Base-by-base conservation (phyloP, 805 yeast species). In the Clavispora fructus region DNA sequence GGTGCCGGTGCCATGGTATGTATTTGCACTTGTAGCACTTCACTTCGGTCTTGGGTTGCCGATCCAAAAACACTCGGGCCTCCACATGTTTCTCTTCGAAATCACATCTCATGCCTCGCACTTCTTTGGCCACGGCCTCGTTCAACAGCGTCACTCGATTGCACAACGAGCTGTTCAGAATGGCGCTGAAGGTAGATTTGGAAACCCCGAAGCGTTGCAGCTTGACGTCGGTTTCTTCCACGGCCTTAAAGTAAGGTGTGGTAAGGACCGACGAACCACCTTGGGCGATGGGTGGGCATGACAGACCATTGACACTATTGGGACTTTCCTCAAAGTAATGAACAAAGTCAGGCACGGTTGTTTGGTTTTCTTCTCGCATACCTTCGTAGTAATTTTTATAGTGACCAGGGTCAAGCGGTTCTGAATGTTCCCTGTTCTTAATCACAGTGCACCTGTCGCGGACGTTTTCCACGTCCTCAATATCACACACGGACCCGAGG, bases 1-100 rank as follows among this genome's bases (percentile, higher is more conserved):
- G 35, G 33, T 50, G 54, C 42, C 48, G 48, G 42, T 50, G 52
- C 54, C 55, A 52, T 7, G 54, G 54, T 29, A 50, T 19, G 42
- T 43, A 50, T 42, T 46, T 50, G 47, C 55, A 52, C 35, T 48
- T 50, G 40, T 43, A 48, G 42, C 55, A 52, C 42, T 43, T 45
- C 23, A 32, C 30, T 14, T 37, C 46, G 35, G 42, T 47, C 17
- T 31, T 31, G 17, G 35, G 37, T 17, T 16, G 16, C 25, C 8
- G 23, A 17, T 33, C 37, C 47, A 52, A 50, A 8, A 41, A 39
- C 39, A 52, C 52, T 40, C 41, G 48, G 25, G 32, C 39, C 19
- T 35, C 44, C 39, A 48, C 32, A 31, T 47, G 45, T 35, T 43
- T 39, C 38, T 47, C 49, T 25, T 50, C 54, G 27, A 43, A 39